phyloP scores from a whole-genome alignment of 176 grass and related monocot genomes.

The Musa itinerans region DNA sequence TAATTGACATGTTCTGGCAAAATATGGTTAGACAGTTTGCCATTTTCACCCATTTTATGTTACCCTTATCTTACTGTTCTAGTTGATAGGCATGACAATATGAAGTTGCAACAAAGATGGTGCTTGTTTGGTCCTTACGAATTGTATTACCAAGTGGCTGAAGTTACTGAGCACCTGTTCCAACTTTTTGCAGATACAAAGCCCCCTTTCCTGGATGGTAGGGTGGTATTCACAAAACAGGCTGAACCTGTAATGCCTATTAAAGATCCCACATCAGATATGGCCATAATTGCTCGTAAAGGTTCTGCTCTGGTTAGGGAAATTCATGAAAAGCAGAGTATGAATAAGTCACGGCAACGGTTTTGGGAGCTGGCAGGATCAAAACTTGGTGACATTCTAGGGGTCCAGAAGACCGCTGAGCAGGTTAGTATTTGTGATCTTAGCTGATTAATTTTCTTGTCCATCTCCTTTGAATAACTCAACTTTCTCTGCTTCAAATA shows the following conservation, averaged over 20 bases:
- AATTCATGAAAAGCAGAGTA: constrained; percentile 95
- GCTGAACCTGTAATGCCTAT: constrained; percentile 94
- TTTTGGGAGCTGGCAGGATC: constrained; percentile 99
- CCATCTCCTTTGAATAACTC: neutral
- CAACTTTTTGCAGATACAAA: constrained; percentile 59
- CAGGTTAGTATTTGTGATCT: constrained; percentile 42
- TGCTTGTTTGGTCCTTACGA: neutral
- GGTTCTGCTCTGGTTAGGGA: constrained; percentile 87
- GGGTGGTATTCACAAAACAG: constrained; percentile 95
- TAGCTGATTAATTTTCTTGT: constrained; percentile 1
- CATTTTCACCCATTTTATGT: neutral
- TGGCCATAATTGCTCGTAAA: constrained; percentile 96
- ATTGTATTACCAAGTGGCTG: neutral
- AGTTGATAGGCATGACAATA: neutral
- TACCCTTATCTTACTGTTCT: neutral
- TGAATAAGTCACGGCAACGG: constrained; percentile 88
- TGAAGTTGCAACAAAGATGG: too few species aligned
- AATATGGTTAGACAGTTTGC: neutral
- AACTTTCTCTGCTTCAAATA: constrained; percentile 6
- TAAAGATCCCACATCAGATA: constrained; percentile 95
- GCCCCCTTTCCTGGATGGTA: constrained; percentile 86
- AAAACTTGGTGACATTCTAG: constrained; percentile 96
- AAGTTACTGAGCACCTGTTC: neutral
- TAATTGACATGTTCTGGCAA: neutral
- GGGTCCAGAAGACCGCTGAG: constrained; percentile 86